A percentile compares a stretch with the other conserved stretches of the same genome.
These are phyloP conservation scores for Amanita brunnescens DNA, from an alignment of 768 basidiomycete genomes.

Conservation along the genomic window DNA sequence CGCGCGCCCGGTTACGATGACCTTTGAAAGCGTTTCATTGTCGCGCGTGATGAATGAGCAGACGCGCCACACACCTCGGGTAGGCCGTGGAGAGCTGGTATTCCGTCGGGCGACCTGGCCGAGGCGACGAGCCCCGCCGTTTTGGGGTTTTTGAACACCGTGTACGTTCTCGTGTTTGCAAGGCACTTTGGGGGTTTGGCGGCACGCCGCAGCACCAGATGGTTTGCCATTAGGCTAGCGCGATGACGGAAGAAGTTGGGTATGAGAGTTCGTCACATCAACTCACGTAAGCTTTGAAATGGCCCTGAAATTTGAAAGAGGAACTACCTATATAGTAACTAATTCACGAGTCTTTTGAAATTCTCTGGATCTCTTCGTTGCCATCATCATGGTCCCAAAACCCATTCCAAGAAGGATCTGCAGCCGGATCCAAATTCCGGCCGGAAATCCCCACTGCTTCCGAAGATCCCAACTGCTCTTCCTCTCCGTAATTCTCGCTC, in stretches of 20 bases:
- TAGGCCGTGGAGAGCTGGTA: conserved; percentile 32
- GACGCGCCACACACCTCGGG: conserved; percentile 29
- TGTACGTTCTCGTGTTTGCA: conserved; percentile 15
- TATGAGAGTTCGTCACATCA: too few species aligned
- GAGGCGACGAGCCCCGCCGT: conserved; percentile 24
- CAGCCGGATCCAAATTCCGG: not conserved
- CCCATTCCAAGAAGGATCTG: conserved; percentile 17
- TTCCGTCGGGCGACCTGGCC: conserved; percentile 26
- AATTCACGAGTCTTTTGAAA: conserved; percentile 47
- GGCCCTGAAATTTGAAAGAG: not conserved
- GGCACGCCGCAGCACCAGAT: too few species aligned
- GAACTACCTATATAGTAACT: too few species aligned
- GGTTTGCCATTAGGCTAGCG: too few species aligned
- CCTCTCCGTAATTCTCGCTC: conserved; percentile 10
- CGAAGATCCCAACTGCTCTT: not conserved
- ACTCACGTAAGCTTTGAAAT: too few species aligned
- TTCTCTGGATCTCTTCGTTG: conserved; percentile 58
- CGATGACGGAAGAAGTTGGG: too few species aligned
- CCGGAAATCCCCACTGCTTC: not conserved
- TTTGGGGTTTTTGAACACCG: not conserved
- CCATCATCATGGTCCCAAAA: conserved; percentile 77
- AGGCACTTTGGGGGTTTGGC: too few species aligned
- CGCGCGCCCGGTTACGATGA: conserved; percentile 60
- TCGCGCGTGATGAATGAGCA: not conserved
- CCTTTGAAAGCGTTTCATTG: conserved; percentile 18